These are phyloP conservation scores for Halenospora varia DNA, from an alignment of 495 filamentous ascomycete genomes.

Conservation along the genomic window DNA sequence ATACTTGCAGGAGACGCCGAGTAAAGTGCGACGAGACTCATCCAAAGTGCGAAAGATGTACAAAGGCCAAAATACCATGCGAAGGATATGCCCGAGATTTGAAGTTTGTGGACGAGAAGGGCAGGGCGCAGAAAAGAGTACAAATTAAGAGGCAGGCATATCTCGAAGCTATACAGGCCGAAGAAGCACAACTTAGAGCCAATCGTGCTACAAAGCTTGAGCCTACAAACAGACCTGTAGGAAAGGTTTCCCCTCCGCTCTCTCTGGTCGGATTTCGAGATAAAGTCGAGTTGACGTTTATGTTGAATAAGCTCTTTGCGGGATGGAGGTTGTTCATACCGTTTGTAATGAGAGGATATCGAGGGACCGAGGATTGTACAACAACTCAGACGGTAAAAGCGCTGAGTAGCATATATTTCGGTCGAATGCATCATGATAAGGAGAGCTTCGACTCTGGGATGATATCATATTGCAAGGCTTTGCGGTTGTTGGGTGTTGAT, in stretches of 20 bases:
- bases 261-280: neutral
- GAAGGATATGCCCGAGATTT: neutral
- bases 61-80: neutral
- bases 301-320: slow-evolving; percentile 1
- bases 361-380: neutral
- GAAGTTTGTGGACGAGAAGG: neutral
- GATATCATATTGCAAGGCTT: neutral
- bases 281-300: neutral
- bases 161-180: neutral
- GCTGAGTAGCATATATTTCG: neutral
- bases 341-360: neutral
- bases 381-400: neutral
- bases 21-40: neutral
- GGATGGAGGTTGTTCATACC: neutral
- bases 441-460: neutral
- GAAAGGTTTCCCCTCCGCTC: neutral
- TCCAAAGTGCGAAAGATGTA: neutral
- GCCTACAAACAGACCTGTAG: neutral
- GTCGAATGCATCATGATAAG: neutral
- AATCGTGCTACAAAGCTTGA: neutral
- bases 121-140: neutral
- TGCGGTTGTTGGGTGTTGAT: neutral
- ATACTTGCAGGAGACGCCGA: neutral
- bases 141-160: neutral
- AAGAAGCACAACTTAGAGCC: neutral